Percentiles rank a stretch among this genome's conserved stretches.
phyloP scores from a whole-genome alignment of 1,284 basidiomycete genomes.

The Amylostereum areolatum region DNA sequence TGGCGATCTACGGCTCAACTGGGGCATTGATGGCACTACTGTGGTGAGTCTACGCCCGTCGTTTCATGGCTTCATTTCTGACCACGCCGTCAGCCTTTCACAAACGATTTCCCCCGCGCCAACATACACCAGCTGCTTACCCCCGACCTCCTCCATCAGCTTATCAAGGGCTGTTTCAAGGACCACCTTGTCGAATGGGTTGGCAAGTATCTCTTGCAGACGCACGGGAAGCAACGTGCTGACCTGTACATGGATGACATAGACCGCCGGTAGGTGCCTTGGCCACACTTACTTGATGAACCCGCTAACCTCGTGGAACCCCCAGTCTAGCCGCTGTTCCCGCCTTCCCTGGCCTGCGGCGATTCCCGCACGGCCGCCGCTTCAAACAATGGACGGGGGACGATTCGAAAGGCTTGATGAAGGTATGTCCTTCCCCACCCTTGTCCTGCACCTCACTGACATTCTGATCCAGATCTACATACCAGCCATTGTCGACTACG shows the following conservation, averaged over 20 bases:
- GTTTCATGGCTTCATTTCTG: background rate
- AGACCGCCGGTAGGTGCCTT: constrained; percentile 21
- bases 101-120: constrained; percentile 23
- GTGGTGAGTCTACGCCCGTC: background rate
- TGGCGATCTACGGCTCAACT: background rate
- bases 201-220: too few relatives aligned
- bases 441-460: too few relatives aligned
- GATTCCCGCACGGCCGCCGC: constrained; percentile 13
- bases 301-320: constrained; percentile 4
- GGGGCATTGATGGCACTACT: background rate
- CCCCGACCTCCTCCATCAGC: constrained; percentile 32
- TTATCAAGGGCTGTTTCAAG: constrained; percentile 33
- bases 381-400: constrained; percentile 14
- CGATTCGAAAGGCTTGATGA: constrained; percentile 13
- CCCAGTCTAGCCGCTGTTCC: constrained; percentile 8
- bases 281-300: background rate
- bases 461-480: constrained; percentile 23
- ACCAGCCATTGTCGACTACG: constrained; percentile 12
- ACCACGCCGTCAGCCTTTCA: constrained; percentile 24
- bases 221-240: constrained; percentile 13
- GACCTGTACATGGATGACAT: constrained; percentile 23
- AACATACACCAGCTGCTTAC: constrained; percentile 28
- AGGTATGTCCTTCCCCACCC: background rate
- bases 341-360: constrained; percentile 6
- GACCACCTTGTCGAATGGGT: constrained; percentile 33